Evolutionary conservation across 257 asterid genomes (phyloP).

Genomic region (Solanum tarapatanum): DNA sequence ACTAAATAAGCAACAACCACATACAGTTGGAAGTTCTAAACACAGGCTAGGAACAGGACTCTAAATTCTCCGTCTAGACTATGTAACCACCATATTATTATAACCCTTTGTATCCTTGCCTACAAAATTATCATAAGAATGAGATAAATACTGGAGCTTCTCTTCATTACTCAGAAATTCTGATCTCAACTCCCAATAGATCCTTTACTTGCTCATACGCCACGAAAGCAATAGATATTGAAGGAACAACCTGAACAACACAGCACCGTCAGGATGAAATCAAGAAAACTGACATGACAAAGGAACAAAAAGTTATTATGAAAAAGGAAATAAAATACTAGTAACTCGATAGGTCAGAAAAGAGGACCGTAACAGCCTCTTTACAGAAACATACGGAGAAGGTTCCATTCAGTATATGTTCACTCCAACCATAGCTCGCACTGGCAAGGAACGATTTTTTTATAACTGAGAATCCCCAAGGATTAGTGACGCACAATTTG

Average conservation of each 20-base stretch:
- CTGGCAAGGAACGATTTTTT: neutral
- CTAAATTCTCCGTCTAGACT: slow-evolving; percentile 1
- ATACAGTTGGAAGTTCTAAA: slow-evolving; percentile 6
- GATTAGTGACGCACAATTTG: neutral
- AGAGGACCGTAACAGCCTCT: neutral
- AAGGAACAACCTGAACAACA: slow-evolving; percentile 71
- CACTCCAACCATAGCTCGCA: neutral
- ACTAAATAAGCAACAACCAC: neutral
- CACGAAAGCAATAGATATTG: slow-evolving; percentile 89
- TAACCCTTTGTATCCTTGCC: slow-evolving; percentile 22
- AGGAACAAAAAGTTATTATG: neutral
- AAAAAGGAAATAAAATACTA: neutral
- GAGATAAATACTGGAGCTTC: slow-evolving; percentile 11
- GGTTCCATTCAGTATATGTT: neutral
- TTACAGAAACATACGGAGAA: neutral
- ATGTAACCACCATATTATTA: neutral
- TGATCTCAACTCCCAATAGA: slow-evolving; percentile 70
- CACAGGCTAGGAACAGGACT: slow-evolving; percentile 1
- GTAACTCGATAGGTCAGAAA: neutral
- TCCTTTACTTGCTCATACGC: slow-evolving; percentile 89
- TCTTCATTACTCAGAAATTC: slow-evolving; percentile 64
- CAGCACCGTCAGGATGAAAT: neutral
- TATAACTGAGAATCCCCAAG: neutral
- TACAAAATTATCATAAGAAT: slow-evolving; percentile 29
- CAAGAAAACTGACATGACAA: neutral